Conservation (phyloP, 495 filamentous ascomycete species). For the Xylaria bambusicola region DNA sequence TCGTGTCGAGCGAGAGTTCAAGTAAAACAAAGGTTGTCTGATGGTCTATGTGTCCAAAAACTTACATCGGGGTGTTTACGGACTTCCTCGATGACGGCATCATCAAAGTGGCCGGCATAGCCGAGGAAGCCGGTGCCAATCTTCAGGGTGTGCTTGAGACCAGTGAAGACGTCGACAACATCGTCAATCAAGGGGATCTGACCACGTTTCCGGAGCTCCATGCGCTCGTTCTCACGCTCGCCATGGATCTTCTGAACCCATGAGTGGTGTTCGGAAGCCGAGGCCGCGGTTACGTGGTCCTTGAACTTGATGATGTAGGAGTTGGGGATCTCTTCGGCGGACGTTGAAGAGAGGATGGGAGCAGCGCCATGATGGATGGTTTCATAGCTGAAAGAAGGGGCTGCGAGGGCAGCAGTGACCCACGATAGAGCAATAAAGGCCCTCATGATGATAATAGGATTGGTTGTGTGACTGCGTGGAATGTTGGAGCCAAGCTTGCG, state of each 20-base stretch:
- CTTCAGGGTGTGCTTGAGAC: conserved; percentile 94
- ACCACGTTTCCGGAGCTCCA: conserved; percentile 87
- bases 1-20: too few species aligned
- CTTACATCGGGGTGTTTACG: conserved; percentile 97
- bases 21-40: too few species aligned
- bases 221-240: conserved; percentile 57
- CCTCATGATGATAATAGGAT: conserved; percentile 68
- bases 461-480: conserved; percentile 1
- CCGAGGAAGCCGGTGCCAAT: conserved; percentile 81
- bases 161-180: conserved; percentile 70
- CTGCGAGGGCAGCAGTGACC: conserved; percentile 68
- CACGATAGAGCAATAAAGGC: conserved; percentile 66
- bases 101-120: conserved; percentile 96
- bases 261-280: conserved; percentile 74
- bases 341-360: conserved; percentile 80
- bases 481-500: conserved; percentile 18
- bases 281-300: conserved; percentile 74
- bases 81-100: conserved; percentile 87
- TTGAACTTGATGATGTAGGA: conserved; percentile 99
- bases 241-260: conserved; percentile 89
- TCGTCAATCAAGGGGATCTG: conserved; percentile 71
- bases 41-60: too few species aligned
- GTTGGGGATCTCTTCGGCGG: conserved; percentile 75
- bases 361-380: conserved; percentile 85
- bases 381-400: conserved; percentile 70